Evolutionary conservation across 2,329 filamentous ascomycete species (phyloP).

Genomic region (Ceratocystis papillata): DNA sequence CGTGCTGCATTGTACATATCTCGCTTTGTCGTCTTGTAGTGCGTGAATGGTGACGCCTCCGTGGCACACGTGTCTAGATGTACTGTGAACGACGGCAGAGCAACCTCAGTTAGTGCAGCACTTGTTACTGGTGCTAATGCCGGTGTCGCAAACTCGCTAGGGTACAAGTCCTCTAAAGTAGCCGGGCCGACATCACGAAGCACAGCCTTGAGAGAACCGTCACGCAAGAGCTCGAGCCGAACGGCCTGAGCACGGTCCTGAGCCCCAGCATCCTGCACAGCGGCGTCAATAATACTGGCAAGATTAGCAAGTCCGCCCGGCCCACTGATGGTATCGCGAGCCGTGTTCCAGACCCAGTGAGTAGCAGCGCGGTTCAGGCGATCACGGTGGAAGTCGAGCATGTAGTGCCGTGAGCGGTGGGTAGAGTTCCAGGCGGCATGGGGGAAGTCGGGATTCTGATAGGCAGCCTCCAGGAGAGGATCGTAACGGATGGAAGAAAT

Average conservation of each 20-base stretch:
- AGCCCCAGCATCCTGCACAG: slow-evolving; percentile 1
- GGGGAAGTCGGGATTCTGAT: slow-evolving; percentile 32
- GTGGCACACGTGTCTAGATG: slow-evolving; percentile 38
- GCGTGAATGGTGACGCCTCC: slow-evolving; percentile 53
- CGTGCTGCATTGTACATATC: slow-evolving; percentile 62
- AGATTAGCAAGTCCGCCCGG: slow-evolving; percentile 38
- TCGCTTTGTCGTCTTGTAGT: slow-evolving; percentile 74
- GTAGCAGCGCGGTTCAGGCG: slow-evolving; percentile 57
- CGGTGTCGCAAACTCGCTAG: neutral
- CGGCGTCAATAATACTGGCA: slow-evolving; percentile 31
- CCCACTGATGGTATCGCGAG: slow-evolving; percentile 38
- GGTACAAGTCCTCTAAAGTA: slow-evolving; percentile 39
- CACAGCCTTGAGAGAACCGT: slow-evolving; percentile 40
- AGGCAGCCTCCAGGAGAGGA: slow-evolving; percentile 40
- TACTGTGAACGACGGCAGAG: slow-evolving; percentile 34
- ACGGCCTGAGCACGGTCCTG: slow-evolving; percentile 31
- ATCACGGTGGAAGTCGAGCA: slow-evolving; percentile 67
- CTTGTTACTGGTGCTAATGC: slow-evolving; percentile 43
- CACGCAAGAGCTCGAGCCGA: slow-evolving; percentile 43
- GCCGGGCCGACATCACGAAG: slow-evolving; percentile 32
- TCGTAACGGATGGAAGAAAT: slow-evolving; percentile 68
- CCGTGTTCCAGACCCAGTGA: slow-evolving; percentile 45
- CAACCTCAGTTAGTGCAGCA: slow-evolving; percentile 27
- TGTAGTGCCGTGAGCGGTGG: slow-evolving; percentile 56
- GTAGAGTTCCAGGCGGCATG: slow-evolving; percentile 44